Evolutionary conservation across 176 grass and related monocot genomes (phyloP).

Genomic region (Lolium rigidum): DNA sequence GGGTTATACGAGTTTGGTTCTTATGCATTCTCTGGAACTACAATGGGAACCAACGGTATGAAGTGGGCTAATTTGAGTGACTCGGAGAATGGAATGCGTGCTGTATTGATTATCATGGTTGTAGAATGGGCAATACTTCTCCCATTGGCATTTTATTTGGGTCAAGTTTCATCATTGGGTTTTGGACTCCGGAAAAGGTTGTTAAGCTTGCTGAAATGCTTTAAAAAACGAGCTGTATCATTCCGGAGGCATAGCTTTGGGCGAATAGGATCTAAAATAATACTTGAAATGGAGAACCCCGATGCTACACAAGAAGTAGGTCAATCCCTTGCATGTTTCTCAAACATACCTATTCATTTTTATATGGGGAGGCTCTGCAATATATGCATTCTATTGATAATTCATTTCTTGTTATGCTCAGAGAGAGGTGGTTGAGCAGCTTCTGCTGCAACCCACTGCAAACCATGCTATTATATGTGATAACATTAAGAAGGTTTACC

Average conservation of each 20-base stretch:
- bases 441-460: conserved; percentile 45
- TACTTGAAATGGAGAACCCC: conserved; percentile 71
- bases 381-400: neutral
- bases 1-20: conserved; percentile 77
- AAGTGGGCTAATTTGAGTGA: conserved; percentile 68
- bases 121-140: conserved; percentile 75
- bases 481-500: conserved; percentile 78
- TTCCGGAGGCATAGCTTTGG: conserved; percentile 53
- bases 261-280: conserved; percentile 61
- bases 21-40: conserved; percentile 54
- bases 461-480: conserved; percentile 65
- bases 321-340: conserved; percentile 23
- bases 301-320: conserved; percentile 71
- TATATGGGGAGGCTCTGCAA: neutral
- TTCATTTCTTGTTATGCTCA: conserved; percentile 43
- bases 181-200: conserved; percentile 46
- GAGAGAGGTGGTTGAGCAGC: conserved; percentile 67
- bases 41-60: conserved; percentile 71
- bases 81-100: conserved; percentile 61
- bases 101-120: conserved; percentile 80
- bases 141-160: conserved; percentile 66
- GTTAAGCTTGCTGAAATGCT: conserved; percentile 59
- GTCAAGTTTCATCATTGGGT: conserved; percentile 58
- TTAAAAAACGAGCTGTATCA: conserved; percentile 51
- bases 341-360: neutral